Evolutionary conservation across 345 rosid genomes (phyloP).

Genomic region (Arabidopsis arenosa): DNA sequence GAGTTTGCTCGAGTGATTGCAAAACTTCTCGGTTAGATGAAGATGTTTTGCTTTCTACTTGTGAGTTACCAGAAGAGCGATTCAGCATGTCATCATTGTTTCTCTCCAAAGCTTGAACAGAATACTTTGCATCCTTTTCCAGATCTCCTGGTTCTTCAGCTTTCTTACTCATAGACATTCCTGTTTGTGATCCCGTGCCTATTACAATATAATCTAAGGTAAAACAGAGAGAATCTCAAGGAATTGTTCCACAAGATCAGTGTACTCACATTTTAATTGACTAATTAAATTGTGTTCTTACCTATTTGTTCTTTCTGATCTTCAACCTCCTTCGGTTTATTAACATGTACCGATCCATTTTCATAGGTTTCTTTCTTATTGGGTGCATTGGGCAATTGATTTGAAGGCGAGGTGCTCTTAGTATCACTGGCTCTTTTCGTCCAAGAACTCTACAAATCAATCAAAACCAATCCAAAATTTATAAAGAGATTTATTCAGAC

Average conservation of each 20-base stretch:
- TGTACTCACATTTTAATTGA: neutral
- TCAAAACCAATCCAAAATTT: constrained; percentile 18
- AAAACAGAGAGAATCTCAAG: constrained; percentile 1
- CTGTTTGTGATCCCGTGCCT: constrained; percentile 45
- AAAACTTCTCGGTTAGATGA: constrained; percentile 47
- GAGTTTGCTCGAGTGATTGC: constrained; percentile 55
- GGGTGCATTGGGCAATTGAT: constrained; percentile 55
- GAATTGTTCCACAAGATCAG: constrained; percentile 5
- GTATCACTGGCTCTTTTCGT: constrained; percentile 58
- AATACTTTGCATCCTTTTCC: constrained; percentile 40
- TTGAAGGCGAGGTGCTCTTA: constrained; percentile 52
- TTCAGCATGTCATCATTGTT: constrained; percentile 41
- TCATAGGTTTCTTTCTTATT: constrained; percentile 51
- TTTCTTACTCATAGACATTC: constrained; percentile 16
- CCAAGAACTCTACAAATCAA: constrained; percentile 62
- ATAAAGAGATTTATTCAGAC: neutral
- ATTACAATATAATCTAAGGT: constrained; percentile 42
- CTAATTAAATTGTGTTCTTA: constrained; percentile 32
- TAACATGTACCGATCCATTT: constrained; percentile 40
- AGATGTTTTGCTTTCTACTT: constrained; percentile 46
- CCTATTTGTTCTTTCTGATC: constrained; percentile 49
- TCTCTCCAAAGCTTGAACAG: constrained; percentile 45
- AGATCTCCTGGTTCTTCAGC: constrained; percentile 35
- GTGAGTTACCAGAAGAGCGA: constrained; percentile 47
- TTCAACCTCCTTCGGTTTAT: constrained; percentile 43